Base-by-base conservation (phyloP, 768 basidiomycete species). In the Tremella mesenterica region DNA sequence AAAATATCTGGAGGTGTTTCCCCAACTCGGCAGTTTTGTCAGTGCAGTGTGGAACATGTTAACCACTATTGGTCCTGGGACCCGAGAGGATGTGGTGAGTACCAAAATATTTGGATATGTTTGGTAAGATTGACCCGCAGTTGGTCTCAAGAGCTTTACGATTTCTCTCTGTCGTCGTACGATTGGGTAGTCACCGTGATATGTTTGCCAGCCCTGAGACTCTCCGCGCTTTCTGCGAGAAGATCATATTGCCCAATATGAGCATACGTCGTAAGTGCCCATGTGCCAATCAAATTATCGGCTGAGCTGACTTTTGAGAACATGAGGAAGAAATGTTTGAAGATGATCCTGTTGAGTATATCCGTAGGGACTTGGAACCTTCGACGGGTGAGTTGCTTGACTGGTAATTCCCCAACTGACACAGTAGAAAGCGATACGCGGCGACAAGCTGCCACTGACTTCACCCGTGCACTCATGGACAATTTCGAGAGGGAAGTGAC, bases 311-410 rank as follows among this genome's bases (percentile, higher is more conserved):
- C 6, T 14, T 39, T 34, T 7, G 54, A 81, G 84, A 86, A 33
- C 86, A 89, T 60, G 92, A 96, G 52, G 79, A 88, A 46, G 95
- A 99, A 64, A 84, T 90, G 71, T 97, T 99, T 65, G 91, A 95
- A 73, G 95, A 97, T 56, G 92, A 95, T 60, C 92, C 95, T 0
- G 80, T 93, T 33, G 93, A 97, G 69, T 97, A 85, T 70, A 87
- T 96, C 61, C 84, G 89, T 20, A 79, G 88, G 36, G 90, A 93
- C 64, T 77, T 93, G 25, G 79, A 90, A 13, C 76, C 80, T 8
- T 63, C 79, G 78, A 51, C 83, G 51, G 75, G 85, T 52, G 72
- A 78, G 71, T 44, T 18, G n/a, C 29, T 9, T 23, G 4, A 28
- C 14, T 26, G 10, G 25, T 18, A 23, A 20, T 26, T 14, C 2